Base-by-base conservation (phyloP, 176 grass and related monocot species). In the Triticum turgidum region DNA sequence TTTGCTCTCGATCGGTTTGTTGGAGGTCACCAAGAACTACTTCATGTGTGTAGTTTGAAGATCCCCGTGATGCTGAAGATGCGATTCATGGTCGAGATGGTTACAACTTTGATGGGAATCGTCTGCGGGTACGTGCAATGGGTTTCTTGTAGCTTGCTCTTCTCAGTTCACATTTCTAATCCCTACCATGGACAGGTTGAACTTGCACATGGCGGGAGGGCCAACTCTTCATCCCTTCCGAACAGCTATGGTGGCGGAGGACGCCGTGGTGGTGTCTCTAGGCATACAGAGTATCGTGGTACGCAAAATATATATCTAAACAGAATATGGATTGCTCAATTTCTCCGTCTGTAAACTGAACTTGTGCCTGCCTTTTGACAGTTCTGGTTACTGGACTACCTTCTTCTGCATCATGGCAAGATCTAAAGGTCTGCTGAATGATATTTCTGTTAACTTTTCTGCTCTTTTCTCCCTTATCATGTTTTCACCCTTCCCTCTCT, bases 381-480 rank as follows among this genome's bases (percentile, higher is more conserved):
- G 94, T 96, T 80, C 52, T 96, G 66, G 84, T 96, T 47, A 88
- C 89, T n/a, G 94, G 94, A 79, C 82, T 96, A 78, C 94, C 94
- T 77, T 96, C 94, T 65, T 93, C 94, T 81, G 94, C 91, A 33
- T 96, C 94, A 69, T 96, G 94, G 94, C 94, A 96, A 86, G 94
- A 96, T 68, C 89, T 96, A 49, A 96, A 96, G 94, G 94, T 96
- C 42, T 30, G 30, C 30, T 30, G 30, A 30, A 30, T 30, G 30
- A 30, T 30, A 30, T 30, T 49, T 76, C 21, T 32, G 12, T 21
- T 13, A 63, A 69, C 9, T 66, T 74, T 45, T 72, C 7, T 85
- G 41, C 34, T 35, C 35, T 52, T 2, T 74, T 37, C 58, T 27
- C 0, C 15, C 27, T 11, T 84, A 61, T 22, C 18, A 15, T 81